Evolutionary conservation across 2,329 filamentous ascomycete species (phyloP).

Genomic region (Daldinia sp.): DNA sequence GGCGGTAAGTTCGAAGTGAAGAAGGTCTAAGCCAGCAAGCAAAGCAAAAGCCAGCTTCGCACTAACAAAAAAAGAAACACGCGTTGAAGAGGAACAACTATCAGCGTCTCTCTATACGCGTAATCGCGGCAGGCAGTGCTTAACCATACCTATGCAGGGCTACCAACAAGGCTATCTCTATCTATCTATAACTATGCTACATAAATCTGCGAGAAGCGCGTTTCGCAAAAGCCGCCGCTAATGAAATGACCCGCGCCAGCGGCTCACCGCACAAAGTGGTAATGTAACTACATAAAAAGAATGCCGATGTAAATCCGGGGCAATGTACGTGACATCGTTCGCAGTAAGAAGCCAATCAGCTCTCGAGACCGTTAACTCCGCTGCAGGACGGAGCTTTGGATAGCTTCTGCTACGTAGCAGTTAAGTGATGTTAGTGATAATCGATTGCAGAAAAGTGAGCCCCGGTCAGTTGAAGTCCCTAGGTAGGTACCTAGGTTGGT

Average conservation of each 20-base stretch:
- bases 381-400: conserved; percentile 1
- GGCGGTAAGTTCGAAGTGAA: conserved; percentile 10
- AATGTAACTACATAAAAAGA: background rate
- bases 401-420: no score
- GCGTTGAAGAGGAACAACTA: background rate
- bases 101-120: background rate
- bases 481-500: no score
- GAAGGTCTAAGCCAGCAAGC: background rate
- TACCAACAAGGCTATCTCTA: background rate
- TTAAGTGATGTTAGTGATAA: background rate
- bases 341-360: conserved; percentile 19
- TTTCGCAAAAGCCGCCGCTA: conserved; percentile 17
- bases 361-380: background rate
- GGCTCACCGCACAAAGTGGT: conserved; percentile 2
- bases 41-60: background rate
- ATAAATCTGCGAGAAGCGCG: background rate
- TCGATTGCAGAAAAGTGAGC: background rate
- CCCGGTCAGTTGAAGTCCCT: background rate
- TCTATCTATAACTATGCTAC: no score
- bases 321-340: background rate
- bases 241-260: conserved; percentile 4
- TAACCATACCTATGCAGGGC: background rate
- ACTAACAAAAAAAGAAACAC: conserved; percentile 1
- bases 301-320: conserved; percentile 30
- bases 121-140: background rate